phyloP scores from a whole-genome alignment of 2,329 filamentous ascomycete genomes.

The Botrytis pseudocinerea region DNA sequence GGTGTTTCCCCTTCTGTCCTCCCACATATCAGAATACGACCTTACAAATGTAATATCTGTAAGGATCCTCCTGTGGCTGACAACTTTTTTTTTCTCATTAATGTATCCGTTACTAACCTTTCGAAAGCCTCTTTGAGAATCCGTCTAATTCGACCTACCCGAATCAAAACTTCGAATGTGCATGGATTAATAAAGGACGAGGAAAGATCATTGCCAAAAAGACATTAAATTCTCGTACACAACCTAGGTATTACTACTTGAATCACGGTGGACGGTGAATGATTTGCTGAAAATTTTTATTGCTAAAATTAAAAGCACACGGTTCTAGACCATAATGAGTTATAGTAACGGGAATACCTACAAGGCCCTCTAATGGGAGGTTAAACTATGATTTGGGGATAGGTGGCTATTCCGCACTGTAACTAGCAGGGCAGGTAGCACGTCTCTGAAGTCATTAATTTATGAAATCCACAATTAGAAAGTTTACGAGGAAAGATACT shows the following conservation, averaged over 20 bases:
- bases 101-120: background rate
- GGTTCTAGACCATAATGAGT: slow-evolving; percentile 3
- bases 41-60: slow-evolving; percentile 10
- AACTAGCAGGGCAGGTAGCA: slow-evolving; percentile 5
- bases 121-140: background rate
- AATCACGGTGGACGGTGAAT: slow-evolving; percentile 1
- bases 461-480: slow-evolving; percentile 3
- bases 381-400: background rate
- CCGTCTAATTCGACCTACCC: background rate
- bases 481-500: slow-evolving; percentile 5
- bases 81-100: background rate
- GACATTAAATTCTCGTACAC: background rate
- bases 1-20: slow-evolving; percentile 13
- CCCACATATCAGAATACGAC: slow-evolving; percentile 14
- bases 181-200: background rate
- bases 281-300: background rate
- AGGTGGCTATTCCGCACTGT: background rate
- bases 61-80: slow-evolving; percentile 21
- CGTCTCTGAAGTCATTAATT: slow-evolving; percentile 10
- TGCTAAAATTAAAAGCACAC: background rate
- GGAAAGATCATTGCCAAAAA: slow-evolving; percentile 8
- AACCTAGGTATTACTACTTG: background rate
- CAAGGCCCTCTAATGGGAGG: background rate
- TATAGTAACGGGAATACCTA: background rate
- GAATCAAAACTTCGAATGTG: background rate